These are phyloP conservation scores for Coemansia aciculifera DNA, from an alignment of 192 early-diverging fungal genomes.

Conservation along the genomic window DNA sequence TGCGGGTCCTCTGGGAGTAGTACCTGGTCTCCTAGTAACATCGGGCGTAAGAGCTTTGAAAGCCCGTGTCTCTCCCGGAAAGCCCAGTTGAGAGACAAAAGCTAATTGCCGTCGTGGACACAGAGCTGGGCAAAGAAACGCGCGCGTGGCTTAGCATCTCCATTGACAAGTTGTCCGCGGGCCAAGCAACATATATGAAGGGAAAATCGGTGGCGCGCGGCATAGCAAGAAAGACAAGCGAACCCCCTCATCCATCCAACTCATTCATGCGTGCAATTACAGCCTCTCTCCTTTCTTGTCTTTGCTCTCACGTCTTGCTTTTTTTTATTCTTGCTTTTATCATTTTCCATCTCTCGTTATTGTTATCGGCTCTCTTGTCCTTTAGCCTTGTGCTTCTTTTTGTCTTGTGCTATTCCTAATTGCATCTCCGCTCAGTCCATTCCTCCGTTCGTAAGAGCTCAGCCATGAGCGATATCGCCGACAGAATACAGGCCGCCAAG, in stretches of 20 bases:
- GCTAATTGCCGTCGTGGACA: neutral
- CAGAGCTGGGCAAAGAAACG: neutral
- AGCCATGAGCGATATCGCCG: conserved; percentile 73
- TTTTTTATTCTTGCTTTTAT: conserved; percentile 1
- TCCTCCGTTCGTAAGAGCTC: neutral
- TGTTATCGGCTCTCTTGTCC: neutral
- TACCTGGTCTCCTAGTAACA: neutral
- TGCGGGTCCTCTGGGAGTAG: neutral
- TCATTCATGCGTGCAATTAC: neutral
- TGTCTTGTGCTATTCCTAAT: conserved; percentile 3
- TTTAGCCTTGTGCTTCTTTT: conserved; percentile 6
- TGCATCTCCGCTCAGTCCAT: conserved; percentile 6
- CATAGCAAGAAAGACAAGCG: neutral
- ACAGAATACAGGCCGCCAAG: conserved; percentile 84
- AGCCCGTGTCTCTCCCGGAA: neutral
- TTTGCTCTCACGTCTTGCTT: conserved; percentile 4
- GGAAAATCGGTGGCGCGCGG: conserved; percentile 3
- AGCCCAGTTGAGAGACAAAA: neutral
- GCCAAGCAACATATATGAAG: conserved; percentile 5
- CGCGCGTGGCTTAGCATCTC: neutral
- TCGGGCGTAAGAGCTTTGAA: neutral
- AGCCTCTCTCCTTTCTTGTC: neutral
- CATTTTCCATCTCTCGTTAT: conserved; percentile 6
- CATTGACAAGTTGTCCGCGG: neutral
- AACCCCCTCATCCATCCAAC: neutral